Evolutionary conservation across 306 rosid genomes (phyloP), one percentile per base, ranked within the genome.

Genomic region (Hippophae tibetana): DNA sequence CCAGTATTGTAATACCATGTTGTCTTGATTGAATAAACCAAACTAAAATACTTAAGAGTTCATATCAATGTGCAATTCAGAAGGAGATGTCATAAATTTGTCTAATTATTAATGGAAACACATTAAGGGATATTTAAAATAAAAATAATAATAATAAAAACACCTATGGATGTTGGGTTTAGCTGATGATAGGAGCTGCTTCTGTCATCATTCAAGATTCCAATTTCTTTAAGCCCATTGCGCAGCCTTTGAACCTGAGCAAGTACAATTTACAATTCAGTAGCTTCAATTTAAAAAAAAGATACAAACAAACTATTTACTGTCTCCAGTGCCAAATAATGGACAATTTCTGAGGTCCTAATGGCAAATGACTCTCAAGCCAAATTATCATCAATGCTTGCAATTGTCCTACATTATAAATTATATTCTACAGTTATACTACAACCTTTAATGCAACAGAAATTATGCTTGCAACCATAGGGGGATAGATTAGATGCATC

Each of bases 141-240:
- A 31, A 31, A 31, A 31, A 31, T 18, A 31, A 31, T 31, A 4
- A 31, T 2, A 31, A 68, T 10, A 42, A 47, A 65, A 51, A 65
- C 61, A 87, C 95, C 96, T 87, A 87, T 87, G 65, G 96, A 85
- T 67, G 98, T 92, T 64, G 96, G 98, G 75, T 92, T 92, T 73
- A 87, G 79, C 72, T n/a, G 81, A 66, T 92, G 77, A 79, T 85
- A 92, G 60, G 77, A 65, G 71, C 64, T 74, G 81, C 82, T 76
- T 74, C 72, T 63, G 41, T 47, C 52, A 44, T 69, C 74, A 71
- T 74, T 78, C 82, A 92, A 72, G 73, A 92, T 71, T 64, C 95
- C 96, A 42, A 87, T 64, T 74, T 87, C 88, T 66, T 82, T 74
- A 65, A 92, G 79, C 69, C 98, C 96, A 63, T 81, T 83, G 61